Conservation (phyloP, 768 basidiomycete genomes). For the Brasilioporus rufonigricans region DNA sequence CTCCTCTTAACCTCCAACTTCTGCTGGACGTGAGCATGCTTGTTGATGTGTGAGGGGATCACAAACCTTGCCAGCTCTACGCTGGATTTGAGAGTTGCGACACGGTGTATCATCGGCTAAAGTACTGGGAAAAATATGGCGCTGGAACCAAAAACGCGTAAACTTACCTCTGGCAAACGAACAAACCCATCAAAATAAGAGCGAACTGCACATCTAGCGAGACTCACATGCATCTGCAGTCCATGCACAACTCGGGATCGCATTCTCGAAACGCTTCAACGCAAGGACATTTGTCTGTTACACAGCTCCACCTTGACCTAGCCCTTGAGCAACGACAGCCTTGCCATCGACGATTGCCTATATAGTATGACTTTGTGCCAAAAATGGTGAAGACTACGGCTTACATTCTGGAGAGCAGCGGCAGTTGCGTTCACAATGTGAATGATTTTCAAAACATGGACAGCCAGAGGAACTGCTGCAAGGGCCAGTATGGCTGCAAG, state of each 20-base stretch:
- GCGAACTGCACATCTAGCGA: not conserved
- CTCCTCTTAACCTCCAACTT: slow-evolving; percentile 42
- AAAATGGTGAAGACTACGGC: slow-evolving; percentile 9
- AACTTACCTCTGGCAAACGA: slow-evolving; percentile 25
- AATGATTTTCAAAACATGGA: slow-evolving; percentile 46
- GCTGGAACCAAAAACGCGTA: not conserved
- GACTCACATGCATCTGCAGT: slow-evolving; percentile 50
- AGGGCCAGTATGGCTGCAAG: slow-evolving; percentile 57
- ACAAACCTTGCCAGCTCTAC: slow-evolving; percentile 43
- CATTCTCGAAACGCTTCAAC: slow-evolving; percentile 53
- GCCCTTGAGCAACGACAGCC: slow-evolving; percentile 52
- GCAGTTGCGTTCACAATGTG: slow-evolving; percentile 57
- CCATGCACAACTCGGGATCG: slow-evolving; percentile 60
- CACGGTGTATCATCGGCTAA: slow-evolving; percentile 38
- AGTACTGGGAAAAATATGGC: not conserved
- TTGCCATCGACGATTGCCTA: slow-evolving; percentile 53
- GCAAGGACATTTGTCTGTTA: slow-evolving; percentile 53
- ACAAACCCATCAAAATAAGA: not conserved
- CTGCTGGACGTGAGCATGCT: slow-evolving; percentile 27
- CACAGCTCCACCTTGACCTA: slow-evolving; percentile 31
- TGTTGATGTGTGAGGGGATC: not conserved
- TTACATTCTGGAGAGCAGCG: slow-evolving; percentile 50
- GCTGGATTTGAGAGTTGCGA: slow-evolving; percentile 50
- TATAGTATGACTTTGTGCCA: not conserved
- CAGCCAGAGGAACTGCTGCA: slow-evolving; percentile 46